phyloP scores from a whole-genome alignment of 345 rosid species.

The Eucalyptus curtisii region DNA sequence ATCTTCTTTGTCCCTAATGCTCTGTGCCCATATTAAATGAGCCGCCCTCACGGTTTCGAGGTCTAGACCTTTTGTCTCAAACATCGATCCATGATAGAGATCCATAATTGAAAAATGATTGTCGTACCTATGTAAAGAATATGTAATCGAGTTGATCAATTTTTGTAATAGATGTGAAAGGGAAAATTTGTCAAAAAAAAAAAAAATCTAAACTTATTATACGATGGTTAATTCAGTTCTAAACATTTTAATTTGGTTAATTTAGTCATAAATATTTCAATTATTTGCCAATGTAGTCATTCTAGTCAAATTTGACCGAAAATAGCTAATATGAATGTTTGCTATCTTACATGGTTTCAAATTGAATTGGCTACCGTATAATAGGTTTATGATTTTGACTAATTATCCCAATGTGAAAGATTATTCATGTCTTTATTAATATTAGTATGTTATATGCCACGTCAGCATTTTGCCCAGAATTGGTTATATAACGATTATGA shows the following conservation, averaged over 20 bases:
- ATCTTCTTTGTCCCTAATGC: neutral
- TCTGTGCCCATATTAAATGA: neutral
- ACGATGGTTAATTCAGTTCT: rapidly evolving
- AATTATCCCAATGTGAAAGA: neutral
- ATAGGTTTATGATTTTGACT: no score
- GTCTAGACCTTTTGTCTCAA: neutral
- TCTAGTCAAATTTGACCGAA: neutral
- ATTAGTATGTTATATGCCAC: neutral
- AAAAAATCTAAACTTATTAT: neutral
- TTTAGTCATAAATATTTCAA: neutral
- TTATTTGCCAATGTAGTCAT: neutral
- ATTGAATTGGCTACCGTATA: neutral
- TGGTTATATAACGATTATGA: neutral
- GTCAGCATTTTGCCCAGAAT: neutral
- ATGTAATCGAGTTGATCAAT: neutral
- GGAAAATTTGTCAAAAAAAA: neutral
- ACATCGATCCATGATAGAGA: neutral
- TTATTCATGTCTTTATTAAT: neutral
- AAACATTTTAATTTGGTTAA: neutral
- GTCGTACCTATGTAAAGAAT: neutral
- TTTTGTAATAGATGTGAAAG: neutral
- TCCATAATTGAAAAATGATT: neutral
- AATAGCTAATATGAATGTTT: neutral
- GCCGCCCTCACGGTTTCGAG: neutral
- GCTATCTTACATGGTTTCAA: no score